Percentiles rank a stretch among this genome's conserved stretches.
Conservation (phyloP, 139 green algal genomes). For the Ostreobium quekettii region DNA sequence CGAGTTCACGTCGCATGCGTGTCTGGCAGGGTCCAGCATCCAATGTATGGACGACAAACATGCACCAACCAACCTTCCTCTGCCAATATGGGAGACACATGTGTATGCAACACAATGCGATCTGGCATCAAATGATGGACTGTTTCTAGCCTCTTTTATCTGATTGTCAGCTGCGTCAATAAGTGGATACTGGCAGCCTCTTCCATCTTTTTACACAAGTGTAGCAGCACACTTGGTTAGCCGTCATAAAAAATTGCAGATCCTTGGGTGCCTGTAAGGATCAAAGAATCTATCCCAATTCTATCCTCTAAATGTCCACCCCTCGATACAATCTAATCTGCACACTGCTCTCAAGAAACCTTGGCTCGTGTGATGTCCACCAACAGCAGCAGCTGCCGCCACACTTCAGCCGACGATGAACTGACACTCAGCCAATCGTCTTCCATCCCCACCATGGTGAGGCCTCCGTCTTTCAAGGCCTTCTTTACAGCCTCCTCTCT, state of each 20-base stretch:
- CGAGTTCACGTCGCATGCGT: too few relatives aligned
- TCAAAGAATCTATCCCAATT: background rate
- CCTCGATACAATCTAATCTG: background rate
- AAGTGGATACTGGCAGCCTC: too few relatives aligned
- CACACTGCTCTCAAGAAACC: background rate
- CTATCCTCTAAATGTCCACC: background rate
- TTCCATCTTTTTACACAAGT: constrained; percentile 1
- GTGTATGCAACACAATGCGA: too few relatives aligned
- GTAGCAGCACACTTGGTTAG: background rate
- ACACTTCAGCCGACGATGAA: background rate
- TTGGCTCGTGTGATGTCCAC: background rate
- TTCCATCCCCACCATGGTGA: background rate
- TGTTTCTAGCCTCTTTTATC: too few relatives aligned
- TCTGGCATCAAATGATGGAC: too few relatives aligned
- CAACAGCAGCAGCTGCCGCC: background rate
- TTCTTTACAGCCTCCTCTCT: background rate
- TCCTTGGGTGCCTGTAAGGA: background rate
- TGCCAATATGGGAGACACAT: too few relatives aligned
- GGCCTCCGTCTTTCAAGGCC: too few relatives aligned
- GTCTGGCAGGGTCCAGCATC: too few relatives aligned
- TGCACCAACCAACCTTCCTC: too few relatives aligned
- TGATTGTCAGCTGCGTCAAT: too few relatives aligned
- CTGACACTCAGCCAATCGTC: background rate
- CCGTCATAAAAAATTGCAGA: background rate
- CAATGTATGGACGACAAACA: too few relatives aligned